These are phyloP conservation scores for Diaporthe sp. DNA, from an alignment of 2,329 filamentous ascomycete genomes.

Conservation along the genomic window DNA sequence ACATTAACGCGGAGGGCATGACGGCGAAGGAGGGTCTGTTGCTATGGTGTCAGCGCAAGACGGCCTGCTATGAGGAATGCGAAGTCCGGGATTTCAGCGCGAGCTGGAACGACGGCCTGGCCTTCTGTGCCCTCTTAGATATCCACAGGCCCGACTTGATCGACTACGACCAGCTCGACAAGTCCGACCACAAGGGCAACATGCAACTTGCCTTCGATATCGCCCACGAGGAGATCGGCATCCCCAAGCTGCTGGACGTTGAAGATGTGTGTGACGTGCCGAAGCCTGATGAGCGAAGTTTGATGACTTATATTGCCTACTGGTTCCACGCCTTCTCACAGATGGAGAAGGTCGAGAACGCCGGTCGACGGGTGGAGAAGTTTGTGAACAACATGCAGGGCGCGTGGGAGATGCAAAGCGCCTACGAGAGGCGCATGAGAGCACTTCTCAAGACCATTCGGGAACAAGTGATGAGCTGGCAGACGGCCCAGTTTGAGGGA, in stretches of 20 bases:
- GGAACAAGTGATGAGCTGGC: constrained; percentile 80
- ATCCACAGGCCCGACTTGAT: constrained; percentile 98
- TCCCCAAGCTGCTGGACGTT: constrained; percentile 93
- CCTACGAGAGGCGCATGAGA: constrained; percentile 91
- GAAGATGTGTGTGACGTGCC: constrained; percentile 98
- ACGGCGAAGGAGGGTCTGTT: constrained; percentile 96
- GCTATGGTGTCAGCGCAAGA: constrained; percentile 98
- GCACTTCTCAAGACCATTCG: constrained; percentile 81
- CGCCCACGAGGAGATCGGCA: constrained; percentile 94
- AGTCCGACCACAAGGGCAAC: constrained; percentile 92
- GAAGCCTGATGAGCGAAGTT: constrained; percentile 92
- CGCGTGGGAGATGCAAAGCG: constrained; percentile 99
- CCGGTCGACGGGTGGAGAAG: constrained; percentile 94
- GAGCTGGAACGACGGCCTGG: constrained; percentile 97
- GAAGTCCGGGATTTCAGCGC: constrained; percentile 93
- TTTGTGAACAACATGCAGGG: constrained; percentile 99
- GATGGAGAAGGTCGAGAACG: constrained; percentile 98
- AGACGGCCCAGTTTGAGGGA: constrained; percentile 84
- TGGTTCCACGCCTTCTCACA: constrained; percentile 99
- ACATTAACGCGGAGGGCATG: constrained; percentile 98
- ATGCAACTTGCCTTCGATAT: constrained; percentile 99
- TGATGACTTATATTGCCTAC: constrained; percentile 99
- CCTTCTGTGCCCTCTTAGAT: constrained; percentile 95
- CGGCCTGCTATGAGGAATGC: constrained; percentile 97
- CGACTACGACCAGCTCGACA: constrained; percentile 95